Percentiles rank a stretch among this genome's conserved stretches.
Conservation (phyloP, 768 basidiomycete species). For the Hypholoma sublateritium region DNA sequence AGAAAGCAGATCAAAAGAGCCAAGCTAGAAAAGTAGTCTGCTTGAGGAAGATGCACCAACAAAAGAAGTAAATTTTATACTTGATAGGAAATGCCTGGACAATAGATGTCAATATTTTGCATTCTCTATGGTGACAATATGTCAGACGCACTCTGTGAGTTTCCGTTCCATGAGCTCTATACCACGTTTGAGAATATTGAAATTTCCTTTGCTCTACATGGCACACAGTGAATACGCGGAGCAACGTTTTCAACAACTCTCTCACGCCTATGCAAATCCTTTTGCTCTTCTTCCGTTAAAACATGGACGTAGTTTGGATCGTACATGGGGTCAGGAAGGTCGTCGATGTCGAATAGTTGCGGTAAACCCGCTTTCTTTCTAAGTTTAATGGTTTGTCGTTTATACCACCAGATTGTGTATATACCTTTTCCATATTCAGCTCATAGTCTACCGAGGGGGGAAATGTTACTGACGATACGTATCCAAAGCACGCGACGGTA, state of each 20-base stretch:
- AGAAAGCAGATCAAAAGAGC: conserved; percentile 74
- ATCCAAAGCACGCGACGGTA: conserved; percentile 74
- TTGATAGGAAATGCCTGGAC: conserved; percentile 68
- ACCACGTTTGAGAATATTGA: conserved; percentile 78
- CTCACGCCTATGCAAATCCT: conserved; percentile 64
- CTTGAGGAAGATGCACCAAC: background rate
- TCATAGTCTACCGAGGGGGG: too few relatives aligned
- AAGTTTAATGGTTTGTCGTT: conserved; percentile 55
- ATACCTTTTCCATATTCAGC: conserved; percentile 47
- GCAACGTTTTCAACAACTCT: conserved; percentile 2
- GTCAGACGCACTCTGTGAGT: conserved; percentile 62
- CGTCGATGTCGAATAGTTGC: conserved; percentile 70
- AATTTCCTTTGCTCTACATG: conserved; percentile 66
- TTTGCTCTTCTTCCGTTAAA: conserved; percentile 62
- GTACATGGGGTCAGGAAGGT: conserved; percentile 76
- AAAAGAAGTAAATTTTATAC: conserved; percentile 30
- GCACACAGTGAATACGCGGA: background rate
- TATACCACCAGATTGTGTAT: conserved; percentile 71
- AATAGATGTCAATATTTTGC: conserved; percentile 3
- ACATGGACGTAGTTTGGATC: conserved; percentile 74
- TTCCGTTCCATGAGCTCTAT: conserved; percentile 79
- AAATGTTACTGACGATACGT: conserved; percentile 58
- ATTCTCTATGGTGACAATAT: background rate
- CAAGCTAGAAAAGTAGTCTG: conserved; percentile 34
- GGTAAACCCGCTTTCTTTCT: conserved; percentile 66